These are phyloP conservation scores for Salvia rosmarinus DNA, from an alignment of 257 asterid species.

Conservation along the genomic window DNA sequence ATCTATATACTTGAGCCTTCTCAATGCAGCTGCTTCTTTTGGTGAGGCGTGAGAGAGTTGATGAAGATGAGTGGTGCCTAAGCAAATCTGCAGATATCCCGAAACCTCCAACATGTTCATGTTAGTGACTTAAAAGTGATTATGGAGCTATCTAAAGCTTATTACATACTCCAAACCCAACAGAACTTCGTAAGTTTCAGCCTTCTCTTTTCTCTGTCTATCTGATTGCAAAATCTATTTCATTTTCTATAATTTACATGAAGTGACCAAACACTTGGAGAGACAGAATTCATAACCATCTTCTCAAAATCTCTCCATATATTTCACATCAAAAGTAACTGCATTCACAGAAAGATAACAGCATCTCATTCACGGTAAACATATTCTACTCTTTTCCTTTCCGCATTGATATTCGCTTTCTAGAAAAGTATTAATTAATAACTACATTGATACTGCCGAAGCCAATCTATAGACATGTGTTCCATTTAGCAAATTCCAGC, in stretches of 20 bases:
- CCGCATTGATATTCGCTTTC: constrained; percentile 26
- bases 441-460: constrained; percentile 27
- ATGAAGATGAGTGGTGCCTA: not conserved
- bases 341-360: constrained; percentile 9
- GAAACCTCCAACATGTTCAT: constrained; percentile 9
- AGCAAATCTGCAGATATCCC: not conserved
- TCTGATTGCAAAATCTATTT: constrained; percentile 10
- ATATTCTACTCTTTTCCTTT: constrained; percentile 8
- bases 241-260: not conserved
- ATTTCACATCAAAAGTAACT: constrained; percentile 8
- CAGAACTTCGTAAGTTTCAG: not conserved
- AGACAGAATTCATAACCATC: constrained; percentile 13
- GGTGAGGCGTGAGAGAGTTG: constrained; percentile 12
- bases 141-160: not conserved
- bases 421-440: constrained; percentile 28
- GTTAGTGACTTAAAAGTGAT: not conserved
- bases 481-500: constrained; percentile 26
- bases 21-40: not conserved
- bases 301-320: constrained; percentile 17
- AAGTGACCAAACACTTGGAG: constrained; percentile 1
- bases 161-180: not conserved
- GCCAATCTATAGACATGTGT: constrained; percentile 28
- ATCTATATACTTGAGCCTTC: not conserved
- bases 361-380: not conserved
- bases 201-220: not conserved